phyloP scores from a whole-genome alignment of 2,329 filamentous ascomycete species.

The Neocatenulostroma microsporum region DNA sequence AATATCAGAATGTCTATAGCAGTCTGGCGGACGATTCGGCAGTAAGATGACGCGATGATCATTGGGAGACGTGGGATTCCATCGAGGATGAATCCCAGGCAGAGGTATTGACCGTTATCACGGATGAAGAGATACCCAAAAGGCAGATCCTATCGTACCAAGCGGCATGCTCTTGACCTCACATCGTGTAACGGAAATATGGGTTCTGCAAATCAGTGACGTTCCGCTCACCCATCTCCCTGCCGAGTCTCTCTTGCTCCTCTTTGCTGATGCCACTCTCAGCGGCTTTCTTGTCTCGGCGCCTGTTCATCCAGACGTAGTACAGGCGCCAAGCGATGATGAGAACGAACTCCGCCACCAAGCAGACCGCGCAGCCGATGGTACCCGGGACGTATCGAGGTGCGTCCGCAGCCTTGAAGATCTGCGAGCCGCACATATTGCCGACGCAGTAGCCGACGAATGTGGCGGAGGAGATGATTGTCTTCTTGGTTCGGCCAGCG shows the following conservation, averaged over 20 bases:
- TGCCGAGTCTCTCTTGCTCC: constrained; percentile 57
- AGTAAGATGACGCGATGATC: no score
- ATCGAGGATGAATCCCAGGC: no score
- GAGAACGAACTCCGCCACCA: constrained; percentile 26
- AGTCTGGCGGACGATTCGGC: no score
- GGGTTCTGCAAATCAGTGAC: constrained; percentile 53
- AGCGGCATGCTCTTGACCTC: no score
- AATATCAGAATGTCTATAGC: no score
- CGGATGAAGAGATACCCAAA: no score
- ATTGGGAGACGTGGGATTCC: no score
- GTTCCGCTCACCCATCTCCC: constrained; percentile 60
- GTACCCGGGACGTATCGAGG: constrained; percentile 41
- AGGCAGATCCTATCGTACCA: no score
- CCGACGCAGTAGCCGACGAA: constrained; percentile 43
- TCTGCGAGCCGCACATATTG: constrained; percentile 43
- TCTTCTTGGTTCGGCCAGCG: constrained; percentile 42
- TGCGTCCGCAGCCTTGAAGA: constrained; percentile 38
- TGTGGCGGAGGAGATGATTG: constrained; percentile 39
- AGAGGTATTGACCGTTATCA: no score
- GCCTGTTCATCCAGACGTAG: constrained; percentile 35
- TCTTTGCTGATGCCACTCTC: constrained; percentile 37
- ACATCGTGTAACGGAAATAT: constrained; percentile 23
- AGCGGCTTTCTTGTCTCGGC: constrained; percentile 17
- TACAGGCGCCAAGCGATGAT: constrained; percentile 35
- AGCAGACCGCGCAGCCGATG: constrained; percentile 32